Base-by-base conservation (phyloP, 352 stramenopile species). In the Achlya hypogyna region DNA sequence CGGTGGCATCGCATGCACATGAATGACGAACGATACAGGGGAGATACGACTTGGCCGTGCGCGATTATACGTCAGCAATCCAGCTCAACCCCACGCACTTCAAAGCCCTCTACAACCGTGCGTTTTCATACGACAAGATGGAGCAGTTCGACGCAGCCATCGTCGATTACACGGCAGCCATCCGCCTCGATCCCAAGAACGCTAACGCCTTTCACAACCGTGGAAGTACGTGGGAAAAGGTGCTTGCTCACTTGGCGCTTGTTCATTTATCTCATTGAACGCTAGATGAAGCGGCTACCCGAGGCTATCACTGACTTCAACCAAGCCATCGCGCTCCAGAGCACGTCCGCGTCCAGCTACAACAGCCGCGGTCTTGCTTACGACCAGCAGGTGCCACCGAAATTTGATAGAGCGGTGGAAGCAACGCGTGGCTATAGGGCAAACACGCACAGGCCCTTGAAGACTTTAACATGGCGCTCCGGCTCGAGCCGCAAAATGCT, bases 41-140 rank as follows among this genome's bases (percentile, higher is more conserved):
- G 31, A 79, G 89, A 51, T 92, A 88, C 60, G 81, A 88, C 59
- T 65, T 79, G 23, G 87, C 87, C 18, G 91, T 96, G 62, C 64
- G 65, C 18, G 86, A 93, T 65, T 96, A 95, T 74, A 84, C 75
- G 34, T 71, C 74, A 9, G 86, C 88, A 14, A 79, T 96, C 28
- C 62, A 76, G 16, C 75, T 83, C 56, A 82, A 95, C 62, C 54
- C 84, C 25, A 63, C 70, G 10, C 86, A 96, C 66, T 96, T 95
- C 69, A 96, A 95, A 71, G 88, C 88, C 43, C 73, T 92, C 25
- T 96, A 95, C 70, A 95, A 95, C 51, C 81, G 86, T 12, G 88
- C 86, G 20, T 96, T 93, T 68, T 95, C 79, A 31, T 84, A 78
- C 62, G 87, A 96, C 73, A 92, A 92, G 68, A 74, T 96, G 0